Base-by-base conservation (phyloP, 1,139 yeast species). In the Sporopachydermia cereana region DNA sequence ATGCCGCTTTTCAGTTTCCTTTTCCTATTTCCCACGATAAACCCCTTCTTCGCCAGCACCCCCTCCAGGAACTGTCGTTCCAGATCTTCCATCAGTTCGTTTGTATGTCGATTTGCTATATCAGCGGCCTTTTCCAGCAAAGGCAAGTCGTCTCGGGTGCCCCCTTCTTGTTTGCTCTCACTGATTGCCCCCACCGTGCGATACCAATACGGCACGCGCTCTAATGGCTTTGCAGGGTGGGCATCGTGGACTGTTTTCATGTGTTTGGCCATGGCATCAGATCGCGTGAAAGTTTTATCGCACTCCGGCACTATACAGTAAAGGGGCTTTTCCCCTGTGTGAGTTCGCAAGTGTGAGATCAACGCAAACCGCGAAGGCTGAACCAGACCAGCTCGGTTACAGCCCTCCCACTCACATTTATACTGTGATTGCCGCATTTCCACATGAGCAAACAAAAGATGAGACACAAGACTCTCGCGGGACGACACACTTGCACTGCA, bases 221-320 rank as follows among this genome's bases (percentile, higher is more conserved):
- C 49, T 1, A 52, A 47, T 12, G 53, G 55, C 16, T 47, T 45
- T 17, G 52, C 43, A 29, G 60, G 49, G n/a, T 66, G 69, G 2
- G 68, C 67, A 47, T 76, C 80, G 54, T 80, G 88, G 1, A 72
- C 80, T 0, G 78, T 72, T 44, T 77, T 69, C 46, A 80, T 67
- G 57, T 83, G 91, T 53, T 76, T 72, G 14, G 80, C 72, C 50
- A 83, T 63, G 1, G 80, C 83, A 50, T 77, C 84, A 1, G 79
- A 67, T 47, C 80, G 59, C 0, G 76, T 69, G 54, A 79, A 80
- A 45, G 71, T 71, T 49, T 76, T 71, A 48, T 72, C 75, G 60
- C 91, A 83, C 54, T 79, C 86, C 1, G 86, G 86, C 14, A 80
- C 67, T 0, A 78, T 71, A 56, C 93, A 83, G 51, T 70, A 76